Conservation (phyloP, 129 eudicot species). For the carrot (Daucus carota) region DH1_v3.0 NC_030382.2:57527501-57528000, state of each 20-base stretch:
- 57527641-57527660: constrained; percentile 8
- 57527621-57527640: neutral
- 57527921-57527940: constrained; percentile 1
- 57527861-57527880: constrained; percentile 8
- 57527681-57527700: constrained; percentile 17
- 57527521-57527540: too few relatives aligned
- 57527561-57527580: too few relatives aligned
- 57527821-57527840: neutral
- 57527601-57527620: neutral
- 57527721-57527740: neutral
- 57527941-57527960: constrained; percentile 11
- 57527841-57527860: neutral
- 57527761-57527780: constrained; percentile 11
- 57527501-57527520: too few relatives aligned
- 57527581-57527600: neutral
- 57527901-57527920: constrained; percentile 8
- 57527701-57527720: neutral
- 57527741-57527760: neutral
- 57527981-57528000: neutral
- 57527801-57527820: constrained; percentile 3
- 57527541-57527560: too few relatives aligned
- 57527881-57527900: neutral
- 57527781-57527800: constrained; percentile 12
- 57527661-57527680: constrained; percentile 5
- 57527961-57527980: constrained; percentile 11